These are phyloP conservation scores for Aegilops bicornis DNA, from an alignment of 176 grass and related monocot genomes.

Conservation along the genomic window DNA sequence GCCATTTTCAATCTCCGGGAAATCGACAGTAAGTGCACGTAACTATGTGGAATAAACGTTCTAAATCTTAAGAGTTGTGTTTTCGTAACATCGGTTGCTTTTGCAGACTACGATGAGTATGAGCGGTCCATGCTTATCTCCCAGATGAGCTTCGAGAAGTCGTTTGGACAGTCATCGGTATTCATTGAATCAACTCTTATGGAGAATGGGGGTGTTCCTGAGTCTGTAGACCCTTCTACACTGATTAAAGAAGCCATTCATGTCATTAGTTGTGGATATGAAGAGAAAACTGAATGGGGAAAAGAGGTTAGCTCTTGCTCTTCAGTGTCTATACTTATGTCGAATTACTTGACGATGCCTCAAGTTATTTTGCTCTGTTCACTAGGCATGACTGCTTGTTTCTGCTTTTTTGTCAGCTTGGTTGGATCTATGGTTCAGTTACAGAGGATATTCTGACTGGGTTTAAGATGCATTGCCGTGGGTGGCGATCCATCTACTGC, in stretches of 20 bases:
- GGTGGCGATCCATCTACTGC: slow-evolving; percentile 97
- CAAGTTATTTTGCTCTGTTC: slow-evolving; percentile 7
- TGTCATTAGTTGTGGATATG: slow-evolving; percentile 91
- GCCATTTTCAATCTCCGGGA: slow-evolving; percentile 97
- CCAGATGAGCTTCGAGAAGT: slow-evolving; percentile 95
- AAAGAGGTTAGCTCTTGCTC: slow-evolving; percentile 64
- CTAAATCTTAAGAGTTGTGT: not conserved
- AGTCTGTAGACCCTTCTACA: slow-evolving; percentile 71
- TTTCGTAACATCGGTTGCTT: slow-evolving; percentile 22
- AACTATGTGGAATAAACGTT: not conserved
- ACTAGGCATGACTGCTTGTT: slow-evolving; percentile 8
- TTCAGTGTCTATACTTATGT: not conserved
- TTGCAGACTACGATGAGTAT: slow-evolving; percentile 86
- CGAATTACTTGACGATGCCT: not conserved
- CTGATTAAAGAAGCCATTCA: slow-evolving; percentile 99
- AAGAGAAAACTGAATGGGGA: slow-evolving; percentile 99
- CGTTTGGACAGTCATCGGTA: slow-evolving; percentile 83
- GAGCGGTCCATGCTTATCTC: slow-evolving; percentile 91
- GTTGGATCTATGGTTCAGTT: slow-evolving; percentile 97
- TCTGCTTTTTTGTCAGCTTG: slow-evolving; percentile 52
- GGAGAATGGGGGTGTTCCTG: slow-evolving; percentile 88
- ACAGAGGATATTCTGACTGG: slow-evolving; percentile 91
- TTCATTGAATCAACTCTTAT: slow-evolving; percentile 98
- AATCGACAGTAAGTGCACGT: slow-evolving; percentile 79
- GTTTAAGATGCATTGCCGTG: slow-evolving; percentile 98